Conservation (phyloP, 257 asterid genomes). For the Solanum corneliomulleri region DNA sequence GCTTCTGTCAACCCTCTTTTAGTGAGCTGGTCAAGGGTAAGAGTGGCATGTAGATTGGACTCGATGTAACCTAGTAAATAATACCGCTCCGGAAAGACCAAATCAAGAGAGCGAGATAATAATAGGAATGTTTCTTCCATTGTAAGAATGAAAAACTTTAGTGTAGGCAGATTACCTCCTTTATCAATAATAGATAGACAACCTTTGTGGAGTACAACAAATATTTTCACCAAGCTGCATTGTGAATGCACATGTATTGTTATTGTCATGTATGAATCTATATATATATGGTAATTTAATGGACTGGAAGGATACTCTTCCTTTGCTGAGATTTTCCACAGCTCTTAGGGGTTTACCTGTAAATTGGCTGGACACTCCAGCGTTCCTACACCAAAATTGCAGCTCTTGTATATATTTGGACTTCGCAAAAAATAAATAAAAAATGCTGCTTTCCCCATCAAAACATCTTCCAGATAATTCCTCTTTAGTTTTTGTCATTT, state of each 20-base stretch:
- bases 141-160: neutral
- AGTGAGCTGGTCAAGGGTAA: constrained; percentile 15
- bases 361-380: neutral
- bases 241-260: neutral
- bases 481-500: neutral
- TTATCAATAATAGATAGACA: neutral
- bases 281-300: neutral
- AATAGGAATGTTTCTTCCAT: neutral
- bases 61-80: neutral
- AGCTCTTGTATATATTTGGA: neutral
- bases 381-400: neutral
- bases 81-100: constrained; percentile 11
- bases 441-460: neutral
- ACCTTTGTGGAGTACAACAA: neutral
- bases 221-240: neutral
- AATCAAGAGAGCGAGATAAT: constrained; percentile 19
- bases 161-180: neutral
- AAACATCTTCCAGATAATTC: neutral
- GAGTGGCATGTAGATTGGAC: neutral
- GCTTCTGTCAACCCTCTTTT: constrained; percentile 27
- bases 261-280: neutral
- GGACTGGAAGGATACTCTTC: neutral
- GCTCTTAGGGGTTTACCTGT: neutral
- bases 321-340: neutral
- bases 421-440: neutral